phyloP scores from a whole-genome alignment of 495 filamentous ascomycete species.

The Tuber brumale region DNA sequence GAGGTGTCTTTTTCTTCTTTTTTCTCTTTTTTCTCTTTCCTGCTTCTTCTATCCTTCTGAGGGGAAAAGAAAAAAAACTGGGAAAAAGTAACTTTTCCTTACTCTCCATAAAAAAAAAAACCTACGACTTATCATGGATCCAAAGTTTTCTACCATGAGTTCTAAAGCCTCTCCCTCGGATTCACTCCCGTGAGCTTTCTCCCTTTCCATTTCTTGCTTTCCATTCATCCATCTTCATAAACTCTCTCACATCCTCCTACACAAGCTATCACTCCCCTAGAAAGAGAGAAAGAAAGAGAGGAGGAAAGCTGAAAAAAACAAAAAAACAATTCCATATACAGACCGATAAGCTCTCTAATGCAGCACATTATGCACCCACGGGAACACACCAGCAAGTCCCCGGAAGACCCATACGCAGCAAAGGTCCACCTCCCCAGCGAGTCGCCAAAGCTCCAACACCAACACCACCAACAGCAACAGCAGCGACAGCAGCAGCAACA shows the following conservation, averaged over 20 bases:
- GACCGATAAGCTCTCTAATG: slow-evolving; percentile 33
- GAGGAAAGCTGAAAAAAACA: slow-evolving; percentile 7
- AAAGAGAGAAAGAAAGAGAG: neutral
- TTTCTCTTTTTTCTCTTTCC: neutral
- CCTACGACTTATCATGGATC: slow-evolving; percentile 18
- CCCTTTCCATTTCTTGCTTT: slow-evolving; percentile 10
- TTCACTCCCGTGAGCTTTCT: slow-evolving; percentile 26
- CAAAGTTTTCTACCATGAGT: slow-evolving; percentile 24
- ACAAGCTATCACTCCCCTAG: neutral
- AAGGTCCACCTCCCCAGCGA: neutral
- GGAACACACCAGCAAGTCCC: neutral
- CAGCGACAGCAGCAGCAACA: neutral
- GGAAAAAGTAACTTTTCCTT: neutral
- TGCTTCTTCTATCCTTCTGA: neutral
- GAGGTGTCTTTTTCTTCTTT: neutral
- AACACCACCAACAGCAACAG: neutral
- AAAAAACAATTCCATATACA: slow-evolving; percentile 16
- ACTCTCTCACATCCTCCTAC: neutral
- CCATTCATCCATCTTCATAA: neutral
- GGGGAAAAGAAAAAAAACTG: neutral
- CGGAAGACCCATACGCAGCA: neutral
- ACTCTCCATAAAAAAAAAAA: neutral
- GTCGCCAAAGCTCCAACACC: slow-evolving; percentile 3
- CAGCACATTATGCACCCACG: slow-evolving; percentile 32
- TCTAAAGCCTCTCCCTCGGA: slow-evolving; percentile 28